Evolutionary conservation across 2,329 filamentous ascomycete genomes (phyloP), one percentile per base, ranked within the genome.

Genomic region (Fusarium armeniacum): DNA sequence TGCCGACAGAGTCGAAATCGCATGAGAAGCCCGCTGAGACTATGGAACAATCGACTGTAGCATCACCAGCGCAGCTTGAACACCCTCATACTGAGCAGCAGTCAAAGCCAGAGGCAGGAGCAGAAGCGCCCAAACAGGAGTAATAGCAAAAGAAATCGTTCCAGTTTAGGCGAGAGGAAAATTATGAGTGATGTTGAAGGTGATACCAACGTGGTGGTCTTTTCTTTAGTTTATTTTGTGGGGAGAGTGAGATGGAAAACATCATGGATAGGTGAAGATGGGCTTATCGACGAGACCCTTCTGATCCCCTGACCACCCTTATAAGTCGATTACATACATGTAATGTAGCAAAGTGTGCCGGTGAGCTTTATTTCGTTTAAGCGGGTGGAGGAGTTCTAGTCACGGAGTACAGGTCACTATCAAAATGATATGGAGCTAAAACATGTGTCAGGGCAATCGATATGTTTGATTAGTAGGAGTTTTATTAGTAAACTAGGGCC

Each of bases 241-340:
- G 49, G 49, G 58, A 67, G 50, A 57, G 62, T 46, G 51, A 62
- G 58, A 47, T 53, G 50, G 59, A 67, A 45, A 47, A 46, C 47
- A 71, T 61, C 16, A 69, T 53, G 62, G 56, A 65, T 57, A 71
- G 46, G 56, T 51, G 44, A 47, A 49, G 50, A 55, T 32, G 58
- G 69, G 63, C 50, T 65, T 49, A 46, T 55, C 49, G 58, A 62
- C 59, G 49, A 33, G 49, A 46, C 57, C 56, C 33, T 45, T 49
- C 24, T 47, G 50, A 30, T 38, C 55, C 60, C 49, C 54, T 24
- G 49, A 32, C 51, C 50, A 63, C 60, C 56, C 54, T 72, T 72
- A 67, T 61, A 68, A 69, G 67, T 67, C 62, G 53, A 69, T 74
- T 72, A 73, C 62, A 51, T 68, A 50, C 63, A 67, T 75, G 71